Evolutionary conservation across 2,329 filamentous ascomycete species (phyloP).

Genomic region (Venturia carpophila): DNA sequence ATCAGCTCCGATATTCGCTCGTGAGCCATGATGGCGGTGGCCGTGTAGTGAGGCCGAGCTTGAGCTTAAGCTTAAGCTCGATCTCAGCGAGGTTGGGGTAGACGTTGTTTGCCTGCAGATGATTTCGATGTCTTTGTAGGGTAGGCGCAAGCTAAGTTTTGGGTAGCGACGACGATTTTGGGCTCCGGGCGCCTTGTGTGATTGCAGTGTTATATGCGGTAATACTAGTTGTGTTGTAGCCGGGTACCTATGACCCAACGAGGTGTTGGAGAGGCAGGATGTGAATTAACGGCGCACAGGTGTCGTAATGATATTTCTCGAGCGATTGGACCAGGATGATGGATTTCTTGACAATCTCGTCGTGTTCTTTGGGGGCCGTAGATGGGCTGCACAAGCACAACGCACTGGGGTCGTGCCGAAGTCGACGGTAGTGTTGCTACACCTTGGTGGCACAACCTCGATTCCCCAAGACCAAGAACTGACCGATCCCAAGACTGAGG

Average conservation of each 20-base stretch:
- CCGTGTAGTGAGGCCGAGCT: background rate
- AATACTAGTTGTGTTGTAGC: background rate
- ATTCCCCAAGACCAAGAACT: background rate
- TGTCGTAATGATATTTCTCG: background rate
- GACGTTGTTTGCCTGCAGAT: background rate
- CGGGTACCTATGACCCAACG: background rate
- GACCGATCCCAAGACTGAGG: background rate
- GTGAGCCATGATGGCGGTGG: constrained; percentile 9
- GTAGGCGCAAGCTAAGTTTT: background rate
- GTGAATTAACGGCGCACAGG: background rate
- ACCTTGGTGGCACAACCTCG: background rate
- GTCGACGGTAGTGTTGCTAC: background rate
- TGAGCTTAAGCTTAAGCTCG: constrained; percentile 1
- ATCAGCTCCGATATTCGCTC: constrained; percentile 9
- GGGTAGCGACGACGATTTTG: background rate
- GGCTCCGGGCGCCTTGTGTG: background rate
- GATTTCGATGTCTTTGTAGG: background rate
- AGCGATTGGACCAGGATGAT: background rate
- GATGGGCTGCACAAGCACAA: constrained; percentile 5
- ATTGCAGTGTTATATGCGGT: background rate
- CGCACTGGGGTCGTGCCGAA: background rate
- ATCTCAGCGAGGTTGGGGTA: background rate
- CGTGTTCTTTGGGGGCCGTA: background rate
- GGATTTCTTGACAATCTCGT: background rate
- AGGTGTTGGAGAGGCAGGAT: background rate